Evolutionary conservation across 1,139 yeast genomes (phyloP).

Genomic region (Blastobotrys raffinosifermentans): DNA sequence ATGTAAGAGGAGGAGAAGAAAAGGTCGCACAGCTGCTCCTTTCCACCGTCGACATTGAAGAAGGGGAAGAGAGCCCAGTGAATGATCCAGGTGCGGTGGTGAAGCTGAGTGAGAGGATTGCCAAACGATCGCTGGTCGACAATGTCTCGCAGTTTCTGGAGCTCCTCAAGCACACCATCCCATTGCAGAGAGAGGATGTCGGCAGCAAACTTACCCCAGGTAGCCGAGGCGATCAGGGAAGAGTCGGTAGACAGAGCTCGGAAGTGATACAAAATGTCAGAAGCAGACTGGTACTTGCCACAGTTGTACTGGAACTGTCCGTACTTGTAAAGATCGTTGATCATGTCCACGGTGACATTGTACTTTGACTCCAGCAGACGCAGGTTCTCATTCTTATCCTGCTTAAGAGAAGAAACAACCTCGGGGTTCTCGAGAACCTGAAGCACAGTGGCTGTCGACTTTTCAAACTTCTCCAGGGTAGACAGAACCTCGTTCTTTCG

Average conservation of each 20-base stretch:
- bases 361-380: conserved; percentile 40
- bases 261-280: conserved; percentile 51
- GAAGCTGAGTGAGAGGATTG: conserved; percentile 51
- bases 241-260: conserved; percentile 47
- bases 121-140: conserved; percentile 49
- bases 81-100: conserved; percentile 57
- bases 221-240: conserved; percentile 46
- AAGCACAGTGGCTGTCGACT: conserved; percentile 42
- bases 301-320: conserved; percentile 56
- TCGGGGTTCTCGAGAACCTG: conserved; percentile 45
- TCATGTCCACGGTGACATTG: conserved; percentile 44
- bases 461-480: conserved; percentile 38
- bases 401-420: conserved; percentile 42
- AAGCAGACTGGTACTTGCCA: conserved; percentile 53
- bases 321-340: conserved; percentile 46
- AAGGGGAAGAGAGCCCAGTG: conserved; percentile 62
- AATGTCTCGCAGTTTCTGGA: conserved; percentile 48
- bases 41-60: conserved; percentile 44
- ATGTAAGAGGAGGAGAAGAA: conserved; percentile 53
- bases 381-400: conserved; percentile 48
- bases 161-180: conserved; percentile 47
- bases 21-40: conserved; percentile 47
- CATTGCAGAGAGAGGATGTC: conserved; percentile 49
- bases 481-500: conserved; percentile 39
- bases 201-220: conserved; percentile 60